Evolutionary conservation across 345 rosid species (phyloP).

Genomic region (Microcos paniculata): DNA sequence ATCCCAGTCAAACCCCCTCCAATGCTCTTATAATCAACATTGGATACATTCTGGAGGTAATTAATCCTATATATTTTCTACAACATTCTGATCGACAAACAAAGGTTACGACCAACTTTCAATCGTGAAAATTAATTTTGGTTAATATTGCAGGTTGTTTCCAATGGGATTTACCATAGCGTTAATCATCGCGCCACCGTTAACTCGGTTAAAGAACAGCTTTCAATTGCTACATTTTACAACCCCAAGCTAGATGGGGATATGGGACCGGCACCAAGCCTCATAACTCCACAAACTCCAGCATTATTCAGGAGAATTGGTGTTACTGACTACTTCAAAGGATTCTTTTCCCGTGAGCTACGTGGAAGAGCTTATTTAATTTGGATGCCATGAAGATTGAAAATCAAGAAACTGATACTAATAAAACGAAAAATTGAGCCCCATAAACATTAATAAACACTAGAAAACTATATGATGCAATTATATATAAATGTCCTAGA

Average conservation of each 20-base stretch:
- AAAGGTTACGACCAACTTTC: not conserved
- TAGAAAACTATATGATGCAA: no score
- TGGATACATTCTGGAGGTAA: conserved; percentile 49
- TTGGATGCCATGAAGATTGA: not conserved
- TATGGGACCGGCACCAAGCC: not conserved
- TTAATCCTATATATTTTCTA: not conserved
- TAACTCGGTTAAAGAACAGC: not conserved
- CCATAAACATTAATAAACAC: no score
- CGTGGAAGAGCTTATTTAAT: not conserved
- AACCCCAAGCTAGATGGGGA: not conserved
- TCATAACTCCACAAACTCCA: not conserved
- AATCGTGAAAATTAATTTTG: not conserved
- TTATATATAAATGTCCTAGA: no score
- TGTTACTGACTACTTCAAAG: not conserved
- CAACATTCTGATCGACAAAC: not conserved
- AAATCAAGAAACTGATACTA: not conserved
- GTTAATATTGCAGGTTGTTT: conserved; percentile 25
- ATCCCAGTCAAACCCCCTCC: conserved; percentile 46
- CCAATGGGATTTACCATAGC: conserved; percentile 37
- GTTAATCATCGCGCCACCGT: conserved; percentile 3
- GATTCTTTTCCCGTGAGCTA: not conserved
- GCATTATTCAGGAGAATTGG: not conserved
- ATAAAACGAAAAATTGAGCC: no score
- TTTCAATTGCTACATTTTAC: not conserved
- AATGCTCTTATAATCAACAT: conserved; percentile 54